A percentile compares a stretch with the other conserved stretches of the same genome.
Evolutionary conservation across 331 rosid species (phyloP).

Genomic region (Quercus tomentella): DNA sequence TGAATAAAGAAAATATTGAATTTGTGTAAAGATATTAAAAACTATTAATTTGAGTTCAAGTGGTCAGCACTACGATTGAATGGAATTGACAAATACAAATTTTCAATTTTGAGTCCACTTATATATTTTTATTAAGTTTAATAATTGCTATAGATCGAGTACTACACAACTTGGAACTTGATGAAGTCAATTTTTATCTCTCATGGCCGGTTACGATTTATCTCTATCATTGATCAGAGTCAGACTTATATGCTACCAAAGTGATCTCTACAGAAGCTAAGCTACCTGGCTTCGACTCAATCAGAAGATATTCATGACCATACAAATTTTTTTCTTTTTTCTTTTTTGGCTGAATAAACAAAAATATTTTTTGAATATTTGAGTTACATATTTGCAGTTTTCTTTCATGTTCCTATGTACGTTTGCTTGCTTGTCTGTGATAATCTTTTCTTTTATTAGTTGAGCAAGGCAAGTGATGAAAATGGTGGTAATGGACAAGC

Average conservation of each 20-base stretch:
- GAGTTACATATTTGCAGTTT: too few species aligned
- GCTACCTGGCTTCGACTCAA: slow-evolving; percentile 16
- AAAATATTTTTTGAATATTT: too few species aligned
- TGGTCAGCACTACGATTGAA: background rate
- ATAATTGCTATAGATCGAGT: slow-evolving; percentile 21
- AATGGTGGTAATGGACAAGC: background rate
- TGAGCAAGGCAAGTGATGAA: background rate
- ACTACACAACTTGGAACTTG: slow-evolving; percentile 4
- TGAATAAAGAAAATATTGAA: background rate
- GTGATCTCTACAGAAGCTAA: slow-evolving; percentile 40
- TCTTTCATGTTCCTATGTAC: too few species aligned
- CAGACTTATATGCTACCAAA: slow-evolving; percentile 25
- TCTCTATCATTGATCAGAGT: slow-evolving; percentile 28
- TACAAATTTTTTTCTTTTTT: too few species aligned
- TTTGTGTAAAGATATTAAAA: background rate
- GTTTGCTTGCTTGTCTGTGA: background rate
- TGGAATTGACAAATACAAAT: background rate
- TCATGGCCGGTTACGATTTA: slow-evolving; percentile 56
- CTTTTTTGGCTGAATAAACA: too few species aligned
- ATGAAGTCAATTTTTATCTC: slow-evolving; percentile 27
- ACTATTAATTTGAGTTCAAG: background rate
- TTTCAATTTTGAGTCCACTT: background rate
- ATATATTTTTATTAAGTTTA: background rate
- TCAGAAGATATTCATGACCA: background rate
- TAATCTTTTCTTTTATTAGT: background rate